Evolutionary conservation across 2,329 filamentous ascomycete species (phyloP), one percentile per base, ranked within the genome.

Genomic region (Emmonsiellopsis sp.): DNA sequence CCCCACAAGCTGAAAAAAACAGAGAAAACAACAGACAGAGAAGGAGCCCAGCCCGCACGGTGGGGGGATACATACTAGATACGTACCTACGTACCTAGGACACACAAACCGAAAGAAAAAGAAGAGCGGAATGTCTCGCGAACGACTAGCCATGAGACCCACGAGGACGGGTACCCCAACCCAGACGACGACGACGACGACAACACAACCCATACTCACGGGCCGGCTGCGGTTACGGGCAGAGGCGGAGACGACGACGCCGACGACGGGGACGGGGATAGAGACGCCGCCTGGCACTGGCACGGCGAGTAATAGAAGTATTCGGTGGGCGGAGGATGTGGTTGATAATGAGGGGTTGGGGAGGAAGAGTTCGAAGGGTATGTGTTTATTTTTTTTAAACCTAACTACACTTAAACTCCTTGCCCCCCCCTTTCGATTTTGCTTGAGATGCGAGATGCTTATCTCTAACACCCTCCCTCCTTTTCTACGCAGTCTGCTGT

Each of bases 301-400:
- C 13, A 16, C 20, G 34, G 32, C 34, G 30, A 7, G 10, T 26
- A 49, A 48, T 15, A 53, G 58, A 35, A 83, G 82, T 48, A 93
- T 98, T 53, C 85, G 87, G 69, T 98, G 93, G 93, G 89, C 89
- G 6, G 88, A 93, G 65, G 86, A 89, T 64, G 91, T 96, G 6
- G 78, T 98, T 2, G 91, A 98, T 72, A 98, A 98, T 65, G 93
- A 98, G 71, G 89, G 89, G 3, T 79, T 97, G 69, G 90, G 90
- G 7, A 87, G 88, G 71, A 98, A 97, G 75, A 92, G 83, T 59
- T 95, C 89, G 15, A 98, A 98, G 82, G 88, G 89, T 92, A 70
- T 35, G 70, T 62, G 8, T 7, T 15, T 10, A 11, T 45, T 45
- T 45, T 20, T 35, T 47, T n/a, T 26, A 37, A n/a, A 35, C 3